Evolutionary conservation across 257 asterid species (phyloP).

Genomic region (Fraxinus quadrangulata): DNA sequence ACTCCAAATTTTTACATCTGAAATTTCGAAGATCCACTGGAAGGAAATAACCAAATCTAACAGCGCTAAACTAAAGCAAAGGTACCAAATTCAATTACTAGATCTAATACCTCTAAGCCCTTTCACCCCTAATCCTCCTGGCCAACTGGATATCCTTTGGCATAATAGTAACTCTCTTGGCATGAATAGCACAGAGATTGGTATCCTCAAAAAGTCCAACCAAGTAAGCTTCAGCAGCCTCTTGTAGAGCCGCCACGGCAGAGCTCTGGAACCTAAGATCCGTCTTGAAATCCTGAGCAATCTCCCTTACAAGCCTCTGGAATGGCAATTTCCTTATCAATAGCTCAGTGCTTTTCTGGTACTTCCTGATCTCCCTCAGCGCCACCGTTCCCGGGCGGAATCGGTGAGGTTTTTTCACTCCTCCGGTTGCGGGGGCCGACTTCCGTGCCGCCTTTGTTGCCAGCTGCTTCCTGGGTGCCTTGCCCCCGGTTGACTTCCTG

Average conservation of each 20-base stretch:
- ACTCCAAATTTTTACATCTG: neutral
- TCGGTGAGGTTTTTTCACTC: constrained; percentile 1
- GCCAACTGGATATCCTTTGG: constrained; percentile 7
- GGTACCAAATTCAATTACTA: neutral
- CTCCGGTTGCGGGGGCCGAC: constrained; percentile 6
- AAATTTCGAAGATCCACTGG: neutral
- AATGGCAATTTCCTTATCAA: constrained; percentile 8
- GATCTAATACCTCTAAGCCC: neutral
- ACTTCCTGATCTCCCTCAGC: constrained; percentile 2
- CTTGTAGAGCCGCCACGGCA: constrained; percentile 5
- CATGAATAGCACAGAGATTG: constrained; percentile 1
- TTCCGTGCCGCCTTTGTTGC: constrained; percentile 5
- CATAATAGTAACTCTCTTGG: constrained; percentile 5
- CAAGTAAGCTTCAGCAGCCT: constrained; percentile 7
- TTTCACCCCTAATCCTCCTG: constrained; percentile 5
- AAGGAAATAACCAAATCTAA: neutral
- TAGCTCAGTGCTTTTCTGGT: constrained; percentile 1
- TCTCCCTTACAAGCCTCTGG: constrained; percentile 1
- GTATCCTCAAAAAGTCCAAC: constrained; percentile 8
- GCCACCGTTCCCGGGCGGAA: constrained; percentile 9
- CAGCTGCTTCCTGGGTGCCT: constrained; percentile 6
- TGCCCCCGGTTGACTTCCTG: constrained; percentile 1
- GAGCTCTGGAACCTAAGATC: constrained; percentile 3
- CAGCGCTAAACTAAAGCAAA: neutral
- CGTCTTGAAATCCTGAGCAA: constrained; percentile 10